Evolutionary conservation across 805 yeast species (phyloP).

Genomic region (Starmerella vitae): DNA sequence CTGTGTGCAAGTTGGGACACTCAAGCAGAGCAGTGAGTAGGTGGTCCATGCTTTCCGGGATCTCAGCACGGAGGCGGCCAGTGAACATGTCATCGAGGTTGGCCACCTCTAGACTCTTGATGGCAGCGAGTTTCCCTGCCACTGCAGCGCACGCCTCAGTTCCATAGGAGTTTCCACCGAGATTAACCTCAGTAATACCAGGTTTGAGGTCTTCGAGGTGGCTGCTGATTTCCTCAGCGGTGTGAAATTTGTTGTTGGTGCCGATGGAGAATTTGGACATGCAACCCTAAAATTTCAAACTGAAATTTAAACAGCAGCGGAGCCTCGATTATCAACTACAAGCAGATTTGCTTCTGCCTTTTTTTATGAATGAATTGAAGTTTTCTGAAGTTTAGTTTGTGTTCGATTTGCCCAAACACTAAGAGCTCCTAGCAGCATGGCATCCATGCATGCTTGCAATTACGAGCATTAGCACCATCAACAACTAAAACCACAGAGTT

Average conservation of each 20-base stretch:
- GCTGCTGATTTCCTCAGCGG: slow-evolving; percentile 60
- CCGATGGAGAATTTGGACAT: slow-evolving; percentile 16
- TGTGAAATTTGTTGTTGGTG: slow-evolving; percentile 43
- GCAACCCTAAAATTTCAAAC: too few relatives aligned
- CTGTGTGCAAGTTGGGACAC: slow-evolving; percentile 53
- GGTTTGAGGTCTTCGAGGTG: slow-evolving; percentile 42
- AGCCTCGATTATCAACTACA: too few relatives aligned
- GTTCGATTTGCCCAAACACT: too few relatives aligned
- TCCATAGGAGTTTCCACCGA: slow-evolving; percentile 91
- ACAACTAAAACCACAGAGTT: too few relatives aligned
- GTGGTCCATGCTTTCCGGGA: slow-evolving; percentile 64
- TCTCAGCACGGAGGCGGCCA: slow-evolving; percentile 87
- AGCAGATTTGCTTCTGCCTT: too few relatives aligned
- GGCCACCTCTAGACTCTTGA: slow-evolving; percentile 40
- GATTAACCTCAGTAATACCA: slow-evolving; percentile 46
- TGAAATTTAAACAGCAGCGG: too few relatives aligned
- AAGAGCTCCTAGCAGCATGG: too few relatives aligned
- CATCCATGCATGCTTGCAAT: too few relatives aligned
- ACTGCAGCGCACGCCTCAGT: slow-evolving; percentile 70
- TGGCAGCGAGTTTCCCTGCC: slow-evolving; percentile 39
- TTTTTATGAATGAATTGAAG: too few relatives aligned
- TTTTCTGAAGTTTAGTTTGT: too few relatives aligned
- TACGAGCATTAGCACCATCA: too few relatives aligned
- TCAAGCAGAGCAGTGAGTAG: slow-evolving; percentile 61
- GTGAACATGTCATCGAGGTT: slow-evolving; percentile 89